Base-by-base conservation (phyloP, 768 basidiomycete species). In the Naganishia vaughanmartiniae region DNA sequence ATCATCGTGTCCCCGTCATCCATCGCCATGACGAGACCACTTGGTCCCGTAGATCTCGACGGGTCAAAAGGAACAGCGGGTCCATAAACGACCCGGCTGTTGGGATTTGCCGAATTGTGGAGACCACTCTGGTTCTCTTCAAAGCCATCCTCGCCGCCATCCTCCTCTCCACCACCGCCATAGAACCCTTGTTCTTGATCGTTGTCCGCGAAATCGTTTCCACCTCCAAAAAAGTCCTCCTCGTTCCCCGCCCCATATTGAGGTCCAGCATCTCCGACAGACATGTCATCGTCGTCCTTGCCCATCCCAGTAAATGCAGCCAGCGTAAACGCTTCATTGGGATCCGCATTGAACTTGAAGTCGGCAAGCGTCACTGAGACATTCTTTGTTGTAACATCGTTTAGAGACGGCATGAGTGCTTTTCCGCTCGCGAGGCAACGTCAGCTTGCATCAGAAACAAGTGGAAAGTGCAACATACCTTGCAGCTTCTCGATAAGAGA, bases 1-100 rank as follows among this genome's bases (percentile, higher is more conserved):
- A 89, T 86, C 24, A 76, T 78, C 33, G 84, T 80, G 21, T 82
- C 84, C 12, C 69, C 75, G 21, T 69, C 73, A 69, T 90, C 87
- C 88, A 96, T 90, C 0, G 91, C 91, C 85, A 97, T 86, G 60
- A 93, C 86, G 33, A 95, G 83, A 73, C 89, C 85, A 69, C 91
- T 88, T 73, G 87, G 89, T 9, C 89, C 89, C 54, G 85, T 84
- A n/a, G 85, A 84, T 45, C 76, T 67, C 11, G 90, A 85, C 10
- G 93, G 93, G 80, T 97, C 93, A 77, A 95, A 99, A 1, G 90
- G 88, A 15, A 88, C 86, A 10, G 69, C 26, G 1, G 73, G 83
- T 3, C 86, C 89, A 19, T 73, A 67, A 2, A 83, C 81, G 3
- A 79, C 33, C n/a, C 53, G 76, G 36, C 54, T 73, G 65, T 57